Evolutionary conservation across 2,329 filamentous ascomycete genomes (phyloP), one percentile per base, ranked within the genome.

Genomic region (Stagonosporopsis vannaccii): DNA sequence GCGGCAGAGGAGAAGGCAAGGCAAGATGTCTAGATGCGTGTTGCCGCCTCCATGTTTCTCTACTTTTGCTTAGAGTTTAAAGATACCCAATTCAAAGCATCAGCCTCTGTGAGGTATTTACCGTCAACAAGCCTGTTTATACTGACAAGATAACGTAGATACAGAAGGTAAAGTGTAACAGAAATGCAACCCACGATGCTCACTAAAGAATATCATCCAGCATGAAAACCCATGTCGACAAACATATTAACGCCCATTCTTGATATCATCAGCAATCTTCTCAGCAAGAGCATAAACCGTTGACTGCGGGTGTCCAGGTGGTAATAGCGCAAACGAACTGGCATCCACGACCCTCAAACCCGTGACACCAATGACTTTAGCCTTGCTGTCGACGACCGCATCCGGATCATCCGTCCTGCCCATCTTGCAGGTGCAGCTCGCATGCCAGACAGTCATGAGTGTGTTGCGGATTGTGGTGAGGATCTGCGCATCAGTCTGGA

Each of bases 311-410:
- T 76, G 73, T 6, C 75, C 75, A 1, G 75, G 75, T n/a, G 72
- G 71, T 28, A 74, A 49, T n/a, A 76, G 59, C 0, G 73, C 58
- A 37, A 76, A 71, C 23, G 61, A 58, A 19, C 57, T 62, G 2
- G 70, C 67, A 64, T 78, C 75, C 19, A 77, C 70, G 1, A 77
- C 71, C 28, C 75, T 56, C 49, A 77, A 48, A 6, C 62, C 59
- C 13, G 61, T 39, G 1, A 75, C 68, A 3, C 75, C 74, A 49
- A 70, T 66, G 0, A 78, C 75, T 20, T 65, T 61, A 8, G 61
- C 74, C 37, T 69, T 63, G 11, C 58, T 60, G 59, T 77, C 75
- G 12, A 77, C 65, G 3, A 77, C 73, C 3, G 75, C 74, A 44
- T 62, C 65, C n/a, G 51, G 36, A 50, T 76, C 69, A 25, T 66